A percentile compares a stretch with the other conserved stretches of the same genome.
Conservation (phyloP, 805 yeast genomes). For the Metschnikowia noctiluminum region DNA sequence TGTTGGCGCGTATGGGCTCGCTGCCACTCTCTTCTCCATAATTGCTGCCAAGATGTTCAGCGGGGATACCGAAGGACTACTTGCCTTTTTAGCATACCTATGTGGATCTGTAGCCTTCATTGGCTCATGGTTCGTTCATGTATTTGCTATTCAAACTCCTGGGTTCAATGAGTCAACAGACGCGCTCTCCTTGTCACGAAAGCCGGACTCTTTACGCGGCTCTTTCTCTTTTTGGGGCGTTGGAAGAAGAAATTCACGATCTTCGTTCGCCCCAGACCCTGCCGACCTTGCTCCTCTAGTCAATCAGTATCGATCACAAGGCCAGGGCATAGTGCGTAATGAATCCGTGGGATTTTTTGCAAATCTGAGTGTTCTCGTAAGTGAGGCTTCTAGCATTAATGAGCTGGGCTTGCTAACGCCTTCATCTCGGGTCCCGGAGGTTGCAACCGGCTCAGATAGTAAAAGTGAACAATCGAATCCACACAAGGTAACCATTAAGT, state of each 20-base stretch:
- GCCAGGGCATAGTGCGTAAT: background rate
- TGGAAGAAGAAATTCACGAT: slow-evolving; percentile 27
- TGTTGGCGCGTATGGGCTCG: slow-evolving; percentile 65
- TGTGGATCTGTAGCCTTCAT: slow-evolving; percentile 46
- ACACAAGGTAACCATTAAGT: slow-evolving; percentile 1
- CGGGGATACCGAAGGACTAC: slow-evolving; percentile 51
- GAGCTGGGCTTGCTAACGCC: slow-evolving; percentile 5
- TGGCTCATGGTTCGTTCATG: slow-evolving; percentile 45
- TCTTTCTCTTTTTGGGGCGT: slow-evolving; percentile 41
- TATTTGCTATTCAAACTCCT: slow-evolving; percentile 21
- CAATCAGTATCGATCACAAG: slow-evolving; percentile 3
- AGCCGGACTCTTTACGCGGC: slow-evolving; percentile 23
- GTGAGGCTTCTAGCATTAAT: slow-evolving; percentile 12
- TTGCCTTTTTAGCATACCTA: slow-evolving; percentile 51
- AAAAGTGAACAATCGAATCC: background rate
- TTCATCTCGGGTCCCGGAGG: background rate
- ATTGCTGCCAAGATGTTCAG: slow-evolving; percentile 52
- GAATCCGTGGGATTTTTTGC: slow-evolving; percentile 6
- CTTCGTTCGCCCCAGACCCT: slow-evolving; percentile 10
- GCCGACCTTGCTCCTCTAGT: slow-evolving; percentile 12
- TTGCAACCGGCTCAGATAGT: background rate
- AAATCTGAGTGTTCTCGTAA: slow-evolving; percentile 8
- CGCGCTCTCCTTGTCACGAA: background rate
- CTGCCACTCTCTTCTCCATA: slow-evolving; percentile 63
- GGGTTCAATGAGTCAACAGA: slow-evolving; percentile 1